Conservation (phyloP, 148 eudicot species). For the Camellia lanceoleosa region DNA sequence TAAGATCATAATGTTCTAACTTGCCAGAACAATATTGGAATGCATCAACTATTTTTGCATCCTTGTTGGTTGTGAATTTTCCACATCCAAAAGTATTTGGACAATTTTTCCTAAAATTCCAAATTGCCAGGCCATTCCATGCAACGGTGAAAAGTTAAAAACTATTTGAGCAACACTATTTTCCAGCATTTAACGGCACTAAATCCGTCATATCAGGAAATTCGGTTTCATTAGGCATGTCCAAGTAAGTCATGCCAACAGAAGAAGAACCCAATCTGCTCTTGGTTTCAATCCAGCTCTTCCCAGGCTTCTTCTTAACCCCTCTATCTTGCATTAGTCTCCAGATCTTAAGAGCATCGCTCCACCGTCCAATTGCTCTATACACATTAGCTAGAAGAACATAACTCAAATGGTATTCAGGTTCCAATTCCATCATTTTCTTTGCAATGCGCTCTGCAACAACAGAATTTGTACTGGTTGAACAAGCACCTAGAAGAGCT, state of each 20-base stretch:
- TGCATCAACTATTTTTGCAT: background rate
- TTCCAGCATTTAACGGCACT: background rate
- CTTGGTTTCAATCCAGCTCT: slow-evolving; percentile 63
- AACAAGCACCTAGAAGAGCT: slow-evolving; percentile 72
- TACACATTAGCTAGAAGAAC: slow-evolving; percentile 73
- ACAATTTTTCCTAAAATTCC: too few species aligned
- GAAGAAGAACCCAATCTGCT: slow-evolving; percentile 10
- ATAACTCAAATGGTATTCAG: slow-evolving; percentile 71
- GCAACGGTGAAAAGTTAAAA: background rate
- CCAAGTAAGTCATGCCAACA: background rate
- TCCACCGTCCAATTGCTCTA: slow-evolving; percentile 68
- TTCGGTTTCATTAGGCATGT: background rate
- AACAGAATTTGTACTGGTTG: slow-evolving; percentile 49
- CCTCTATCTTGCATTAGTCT: slow-evolving; percentile 65
- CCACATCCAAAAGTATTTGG: background rate
- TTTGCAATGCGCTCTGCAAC: slow-evolving; percentile 75
- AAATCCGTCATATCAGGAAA: background rate
- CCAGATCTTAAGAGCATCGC: slow-evolving; percentile 52
- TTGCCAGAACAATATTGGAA: background rate
- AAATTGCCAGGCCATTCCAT: background rate
- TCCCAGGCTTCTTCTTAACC: slow-evolving; percentile 61
- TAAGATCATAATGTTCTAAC: background rate
- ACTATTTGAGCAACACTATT: background rate
- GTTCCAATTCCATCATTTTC: slow-evolving; percentile 67
- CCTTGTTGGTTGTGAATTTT: background rate